Evolutionary conservation across 164 flowering plant species (phyloP).

Genomic region (Tetracentron sinense): DNA sequence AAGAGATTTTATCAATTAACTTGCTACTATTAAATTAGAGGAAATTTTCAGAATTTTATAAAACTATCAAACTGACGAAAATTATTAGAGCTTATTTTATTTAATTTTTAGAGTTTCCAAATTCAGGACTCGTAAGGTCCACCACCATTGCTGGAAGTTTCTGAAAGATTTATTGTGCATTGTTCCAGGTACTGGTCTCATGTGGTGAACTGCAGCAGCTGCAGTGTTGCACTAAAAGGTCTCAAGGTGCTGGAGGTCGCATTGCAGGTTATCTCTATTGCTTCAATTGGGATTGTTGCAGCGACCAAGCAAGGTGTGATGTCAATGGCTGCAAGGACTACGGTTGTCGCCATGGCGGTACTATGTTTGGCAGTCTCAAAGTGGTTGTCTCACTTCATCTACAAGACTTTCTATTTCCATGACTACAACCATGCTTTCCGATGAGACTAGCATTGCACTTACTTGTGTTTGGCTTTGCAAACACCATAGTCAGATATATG

Average conservation of each 20-base stretch:
- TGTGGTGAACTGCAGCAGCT: constrained; percentile 80
- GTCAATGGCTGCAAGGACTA: constrained; percentile 37
- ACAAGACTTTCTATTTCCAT: constrained; percentile 67
- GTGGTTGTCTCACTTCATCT: constrained; percentile 66
- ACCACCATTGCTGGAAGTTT: no score
- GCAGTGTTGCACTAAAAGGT: constrained; percentile 53
- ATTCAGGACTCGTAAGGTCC: no score
- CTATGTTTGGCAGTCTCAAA: constrained; percentile 58
- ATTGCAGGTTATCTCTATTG: constrained; percentile 57
- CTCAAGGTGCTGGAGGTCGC: constrained; percentile 52
- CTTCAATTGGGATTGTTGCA: constrained; percentile 55
- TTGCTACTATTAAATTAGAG: no score
- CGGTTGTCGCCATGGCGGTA: constrained; percentile 41
- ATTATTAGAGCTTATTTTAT: no score
- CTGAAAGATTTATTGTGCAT: background rate
- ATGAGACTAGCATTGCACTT: background rate
- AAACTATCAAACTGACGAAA: no score
- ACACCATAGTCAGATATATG: background rate
- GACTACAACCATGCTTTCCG: constrained; percentile 61
- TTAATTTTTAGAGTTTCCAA: no score
- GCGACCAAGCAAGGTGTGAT: constrained; percentile 37
- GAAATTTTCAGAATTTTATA: no score
- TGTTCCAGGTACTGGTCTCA: constrained; percentile 77
- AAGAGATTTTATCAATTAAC: no score
- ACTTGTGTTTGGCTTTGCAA: background rate